Evolutionary conservation across 2,329 filamentous ascomycete species (phyloP).

Genomic region (Stylonectria norvegica): DNA sequence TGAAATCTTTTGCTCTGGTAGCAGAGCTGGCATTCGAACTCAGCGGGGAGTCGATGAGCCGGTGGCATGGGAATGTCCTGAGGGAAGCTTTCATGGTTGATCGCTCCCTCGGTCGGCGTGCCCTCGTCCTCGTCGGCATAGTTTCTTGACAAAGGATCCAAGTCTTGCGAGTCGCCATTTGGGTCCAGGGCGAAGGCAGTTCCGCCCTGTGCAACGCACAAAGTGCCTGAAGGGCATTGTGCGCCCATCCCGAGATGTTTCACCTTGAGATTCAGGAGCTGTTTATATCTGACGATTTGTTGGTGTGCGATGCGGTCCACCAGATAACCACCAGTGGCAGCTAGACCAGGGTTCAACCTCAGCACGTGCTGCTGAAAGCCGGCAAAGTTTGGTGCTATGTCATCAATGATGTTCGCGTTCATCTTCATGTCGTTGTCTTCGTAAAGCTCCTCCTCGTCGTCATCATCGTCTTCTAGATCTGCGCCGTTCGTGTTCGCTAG

Average conservation of each 20-base stretch:
- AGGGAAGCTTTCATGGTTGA: constrained; percentile 73
- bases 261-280: constrained; percentile 65
- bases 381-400: constrained; percentile 67
- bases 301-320: constrained; percentile 80
- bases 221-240: constrained; percentile 57
- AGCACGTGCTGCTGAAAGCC: constrained; percentile 76
- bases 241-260: constrained; percentile 64
- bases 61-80: constrained; percentile 78
- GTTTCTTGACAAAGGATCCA: constrained; percentile 52
- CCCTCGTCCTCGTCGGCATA: constrained; percentile 56
- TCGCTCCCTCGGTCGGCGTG: constrained; percentile 65
- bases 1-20: constrained; percentile 80
- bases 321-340: constrained; percentile 51
- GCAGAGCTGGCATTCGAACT: constrained; percentile 87
- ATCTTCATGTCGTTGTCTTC: constrained; percentile 61
- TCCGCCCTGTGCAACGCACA: constrained; percentile 68
- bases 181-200: constrained; percentile 58
- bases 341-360: constrained; percentile 69
- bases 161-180: constrained; percentile 55
- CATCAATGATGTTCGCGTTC: constrained; percentile 61
- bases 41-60: constrained; percentile 70
- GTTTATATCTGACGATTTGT: constrained; percentile 75
- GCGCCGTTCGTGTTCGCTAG: constrained; percentile 35
- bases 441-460: constrained; percentile 53
- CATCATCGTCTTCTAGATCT: constrained; percentile 49